phyloP scores from a whole-genome alignment of 164 flowering plant genomes.

The Aristolochia contorta region DNA sequence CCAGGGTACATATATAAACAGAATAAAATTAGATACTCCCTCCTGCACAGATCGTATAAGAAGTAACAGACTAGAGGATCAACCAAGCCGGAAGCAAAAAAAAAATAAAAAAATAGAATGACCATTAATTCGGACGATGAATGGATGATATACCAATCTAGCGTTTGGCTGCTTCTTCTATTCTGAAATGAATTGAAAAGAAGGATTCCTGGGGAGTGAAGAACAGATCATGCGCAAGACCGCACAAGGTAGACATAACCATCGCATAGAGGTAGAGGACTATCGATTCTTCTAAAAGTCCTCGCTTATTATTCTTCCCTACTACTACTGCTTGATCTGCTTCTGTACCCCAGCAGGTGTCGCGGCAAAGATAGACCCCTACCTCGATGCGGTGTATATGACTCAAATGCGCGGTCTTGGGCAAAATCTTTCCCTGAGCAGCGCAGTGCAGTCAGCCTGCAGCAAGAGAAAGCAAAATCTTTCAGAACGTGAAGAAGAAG shows the following conservation, averaged over 20 bases:
- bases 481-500: too few species aligned
- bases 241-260: slow-evolving; percentile 11
- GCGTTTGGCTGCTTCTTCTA: not conserved
- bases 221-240: slow-evolving; percentile 13
- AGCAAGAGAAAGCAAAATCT: too few species aligned
- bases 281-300: slow-evolving; percentile 1
- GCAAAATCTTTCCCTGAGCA: slow-evolving; percentile 12
- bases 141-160: too few species aligned
- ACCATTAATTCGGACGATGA: too few species aligned
- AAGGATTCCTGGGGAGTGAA: not conserved
- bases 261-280: slow-evolving; percentile 14
- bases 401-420: slow-evolving; percentile 16
- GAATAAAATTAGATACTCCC: too few species aligned
- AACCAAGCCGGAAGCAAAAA: too few species aligned
- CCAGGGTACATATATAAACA: too few species aligned
- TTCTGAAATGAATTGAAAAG: not conserved
- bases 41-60: too few species aligned
- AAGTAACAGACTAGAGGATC: too few species aligned
- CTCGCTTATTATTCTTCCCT: not conserved
- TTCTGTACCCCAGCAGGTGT: not conserved
- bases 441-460: too few species aligned
- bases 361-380: slow-evolving; percentile 1
- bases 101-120: too few species aligned
- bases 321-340: not conserved
- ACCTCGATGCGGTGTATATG: slow-evolving; percentile 14